Conservation (phyloP, 2,329 filamentous ascomycete genomes). For the Aspergillus proliferans region DNA sequence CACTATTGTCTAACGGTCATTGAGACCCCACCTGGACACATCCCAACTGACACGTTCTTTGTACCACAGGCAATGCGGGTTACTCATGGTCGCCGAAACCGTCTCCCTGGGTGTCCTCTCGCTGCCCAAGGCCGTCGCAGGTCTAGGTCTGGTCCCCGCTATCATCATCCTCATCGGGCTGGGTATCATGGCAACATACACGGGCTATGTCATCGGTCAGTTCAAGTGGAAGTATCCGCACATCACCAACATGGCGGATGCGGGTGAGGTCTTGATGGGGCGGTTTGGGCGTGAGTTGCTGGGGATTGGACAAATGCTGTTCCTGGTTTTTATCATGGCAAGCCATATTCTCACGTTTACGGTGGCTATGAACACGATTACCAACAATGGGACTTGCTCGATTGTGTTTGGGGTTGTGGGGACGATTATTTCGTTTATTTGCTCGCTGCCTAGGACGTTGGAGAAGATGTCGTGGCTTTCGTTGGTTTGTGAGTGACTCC, state of each 20-base stretch:
- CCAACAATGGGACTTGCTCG: conserved; percentile 56
- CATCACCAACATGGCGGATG: conserved; percentile 62
- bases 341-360: conserved; percentile 67
- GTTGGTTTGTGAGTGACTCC: conserved; percentile 40
- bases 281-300: conserved; percentile 56
- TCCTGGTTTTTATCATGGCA: conserved; percentile 63
- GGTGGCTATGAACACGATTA: conserved; percentile 62
- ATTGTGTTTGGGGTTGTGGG: conserved; percentile 60
- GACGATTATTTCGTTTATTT: conserved; percentile 51
- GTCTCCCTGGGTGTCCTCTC: conserved; percentile 53
- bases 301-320: conserved; percentile 55
- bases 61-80: conserved; percentile 35
- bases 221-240: conserved; percentile 54
- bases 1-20: too few relatives aligned
- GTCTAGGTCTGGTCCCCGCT: conserved; percentile 49
- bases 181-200: conserved; percentile 54
- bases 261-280: conserved; percentile 57
- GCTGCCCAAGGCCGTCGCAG: conserved; percentile 48
- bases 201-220: conserved; percentile 55
- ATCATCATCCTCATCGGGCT: conserved; percentile 49
- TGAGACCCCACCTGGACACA: not conserved
- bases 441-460: conserved; percentile 57
- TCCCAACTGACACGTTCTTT: not conserved
- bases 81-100: conserved; percentile 55
- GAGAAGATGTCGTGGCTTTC: conserved; percentile 58